Conservation (phyloP, 805 yeast genomes). For the Saturnispora sanitii region DNA sequence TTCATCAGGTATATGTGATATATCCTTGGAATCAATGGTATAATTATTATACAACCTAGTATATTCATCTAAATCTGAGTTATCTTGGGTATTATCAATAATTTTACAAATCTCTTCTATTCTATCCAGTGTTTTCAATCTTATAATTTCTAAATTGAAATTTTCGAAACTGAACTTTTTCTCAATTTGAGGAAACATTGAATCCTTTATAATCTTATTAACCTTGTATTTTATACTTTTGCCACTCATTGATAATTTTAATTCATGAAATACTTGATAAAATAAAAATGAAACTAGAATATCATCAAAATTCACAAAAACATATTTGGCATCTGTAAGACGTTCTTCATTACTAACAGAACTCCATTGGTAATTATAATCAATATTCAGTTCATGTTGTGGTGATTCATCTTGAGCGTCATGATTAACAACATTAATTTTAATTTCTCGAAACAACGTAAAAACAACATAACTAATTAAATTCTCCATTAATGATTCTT, state of each 20-base stretch:
- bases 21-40: conserved; percentile 46
- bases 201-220: not conserved
- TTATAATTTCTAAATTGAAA: no score
- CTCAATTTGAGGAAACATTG: not conserved
- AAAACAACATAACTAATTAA: conserved; percentile 5
- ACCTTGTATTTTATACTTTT: not conserved
- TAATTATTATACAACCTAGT: conserved; percentile 25
- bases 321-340: conserved; percentile 12
- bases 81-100: not conserved
- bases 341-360: conserved; percentile 21
- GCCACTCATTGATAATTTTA: conserved; percentile 1
- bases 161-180: not conserved
- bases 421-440: conserved; percentile 2
- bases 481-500: not conserved
- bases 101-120: not conserved
- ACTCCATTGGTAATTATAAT: conserved; percentile 19
- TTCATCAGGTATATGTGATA: conserved; percentile 46
- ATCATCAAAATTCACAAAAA: conserved; percentile 24
- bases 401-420: conserved; percentile 3
- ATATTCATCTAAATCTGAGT: conserved; percentile 11
- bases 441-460: conserved; percentile 6
- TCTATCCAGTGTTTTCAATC: not conserved
- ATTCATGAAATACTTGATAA: conserved; percentile 6
- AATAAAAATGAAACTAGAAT: conserved; percentile 20
- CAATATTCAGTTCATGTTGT: not conserved